Percentiles rank a stretch among this genome's conserved stretches.
These are phyloP conservation scores for Hemerocallis citrina DNA, from an alignment of 106 monocot species.

Conservation along the genomic window DNA sequence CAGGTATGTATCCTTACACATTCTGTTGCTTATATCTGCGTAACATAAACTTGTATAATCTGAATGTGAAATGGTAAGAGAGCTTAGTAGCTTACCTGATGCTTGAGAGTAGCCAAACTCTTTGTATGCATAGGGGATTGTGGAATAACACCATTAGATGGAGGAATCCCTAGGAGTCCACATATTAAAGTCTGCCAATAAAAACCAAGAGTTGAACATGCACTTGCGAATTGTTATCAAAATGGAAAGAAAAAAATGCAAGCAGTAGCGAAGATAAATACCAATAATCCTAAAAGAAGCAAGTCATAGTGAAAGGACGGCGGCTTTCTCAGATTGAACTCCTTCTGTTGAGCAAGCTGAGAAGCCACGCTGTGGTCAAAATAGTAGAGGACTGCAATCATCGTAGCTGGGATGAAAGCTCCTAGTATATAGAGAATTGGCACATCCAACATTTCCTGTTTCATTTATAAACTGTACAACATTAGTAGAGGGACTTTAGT, in stretches of 20 bases:
- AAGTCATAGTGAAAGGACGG: slow-evolving; percentile 87
- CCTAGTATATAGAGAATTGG: slow-evolving; percentile 76
- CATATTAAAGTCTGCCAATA: slow-evolving; percentile 55
- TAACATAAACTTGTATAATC: no score
- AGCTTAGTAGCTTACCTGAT: slow-evolving; percentile 44
- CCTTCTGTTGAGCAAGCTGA: slow-evolving; percentile 81
- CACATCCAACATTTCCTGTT: slow-evolving; percentile 73
- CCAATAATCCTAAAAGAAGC: slow-evolving; percentile 30
- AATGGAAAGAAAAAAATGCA: not conserved
- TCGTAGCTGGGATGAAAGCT: slow-evolving; percentile 86
- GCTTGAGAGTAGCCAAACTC: slow-evolving; percentile 80
- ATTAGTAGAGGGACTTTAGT: no score
- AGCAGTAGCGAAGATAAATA: not conserved
- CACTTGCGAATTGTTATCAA: no score
- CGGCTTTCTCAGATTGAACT: slow-evolving; percentile 83
- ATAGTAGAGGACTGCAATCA: slow-evolving; percentile 83
- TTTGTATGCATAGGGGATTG: slow-evolving; percentile 95
- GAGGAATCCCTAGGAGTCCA: slow-evolving; percentile 77
- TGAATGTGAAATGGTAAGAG: not conserved
- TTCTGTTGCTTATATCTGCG: no score
- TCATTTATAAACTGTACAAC: no score
- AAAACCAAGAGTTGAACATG: not conserved
- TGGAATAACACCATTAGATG: slow-evolving; percentile 84
- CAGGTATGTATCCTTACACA: no score
- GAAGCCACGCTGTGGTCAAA: slow-evolving; percentile 92